A percentile compares a stretch with the other conserved stretches of the same genome.
Evolutionary conservation across 1,284 basidiomycete species (phyloP).

Genomic region (Naganishia sp.): DNA sequence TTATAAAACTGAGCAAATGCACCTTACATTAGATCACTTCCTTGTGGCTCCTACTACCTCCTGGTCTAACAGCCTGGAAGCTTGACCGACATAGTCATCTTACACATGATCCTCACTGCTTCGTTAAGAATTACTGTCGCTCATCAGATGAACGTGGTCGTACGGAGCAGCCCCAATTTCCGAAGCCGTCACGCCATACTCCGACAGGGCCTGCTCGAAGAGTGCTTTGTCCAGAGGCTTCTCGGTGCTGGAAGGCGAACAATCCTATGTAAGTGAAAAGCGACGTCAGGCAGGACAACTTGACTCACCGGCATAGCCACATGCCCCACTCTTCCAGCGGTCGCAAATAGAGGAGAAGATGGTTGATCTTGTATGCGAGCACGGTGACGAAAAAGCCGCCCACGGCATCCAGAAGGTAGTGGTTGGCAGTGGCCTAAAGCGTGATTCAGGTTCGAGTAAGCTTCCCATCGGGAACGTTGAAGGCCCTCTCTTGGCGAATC

Average conservation of each 20-base stretch:
- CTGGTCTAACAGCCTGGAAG: too few species aligned
- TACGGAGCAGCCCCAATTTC: constrained; percentile 11
- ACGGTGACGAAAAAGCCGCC: constrained; percentile 49
- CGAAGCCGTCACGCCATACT: constrained; percentile 3
- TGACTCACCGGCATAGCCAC: constrained; percentile 41
- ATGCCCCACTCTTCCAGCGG: constrained; percentile 49
- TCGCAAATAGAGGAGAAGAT: constrained; percentile 46
- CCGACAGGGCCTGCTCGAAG: constrained; percentile 34
- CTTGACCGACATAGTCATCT: too few species aligned
- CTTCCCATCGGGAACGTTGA: too few species aligned
- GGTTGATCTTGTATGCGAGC: constrained; percentile 47
- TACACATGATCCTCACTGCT: neutral
- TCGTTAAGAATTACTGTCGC: constrained; percentile 3
- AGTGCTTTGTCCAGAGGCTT: constrained; percentile 45
- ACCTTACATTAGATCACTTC: too few species aligned
- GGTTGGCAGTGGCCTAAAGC: constrained; percentile 47
- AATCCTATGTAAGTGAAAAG: constrained; percentile 1
- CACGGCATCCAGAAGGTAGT: constrained; percentile 51
- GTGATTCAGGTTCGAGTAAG: neutral
- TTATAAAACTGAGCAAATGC: too few species aligned
- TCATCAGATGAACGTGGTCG: constrained; percentile 21
- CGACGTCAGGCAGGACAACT: neutral
- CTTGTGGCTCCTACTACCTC: too few species aligned
- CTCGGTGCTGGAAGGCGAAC: constrained; percentile 36
- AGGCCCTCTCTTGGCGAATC: neutral